These are phyloP conservation scores for Fomitopsis pinicola DNA, from an alignment of 1,284 basidiomycete genomes.

Conservation along the genomic window DNA sequence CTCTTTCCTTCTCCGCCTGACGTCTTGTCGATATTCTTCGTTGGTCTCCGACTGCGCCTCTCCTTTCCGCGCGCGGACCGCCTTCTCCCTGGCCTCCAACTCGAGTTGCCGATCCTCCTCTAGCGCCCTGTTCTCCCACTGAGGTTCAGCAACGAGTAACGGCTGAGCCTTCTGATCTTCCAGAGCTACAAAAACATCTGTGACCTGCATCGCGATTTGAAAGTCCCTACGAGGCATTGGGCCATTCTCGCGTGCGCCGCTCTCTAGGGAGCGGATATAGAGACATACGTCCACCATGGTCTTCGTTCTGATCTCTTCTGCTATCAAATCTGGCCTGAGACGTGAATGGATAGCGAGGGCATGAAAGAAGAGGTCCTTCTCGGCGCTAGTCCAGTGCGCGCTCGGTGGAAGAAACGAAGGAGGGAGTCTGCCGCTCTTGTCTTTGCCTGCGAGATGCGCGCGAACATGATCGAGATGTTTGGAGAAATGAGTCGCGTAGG, in stretches of 20 bases:
- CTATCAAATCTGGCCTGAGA: slow-evolving; percentile 67
- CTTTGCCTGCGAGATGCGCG: slow-evolving; percentile 17
- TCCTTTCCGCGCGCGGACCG: slow-evolving; percentile 17
- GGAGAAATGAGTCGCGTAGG: slow-evolving; percentile 17
- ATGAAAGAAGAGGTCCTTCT: slow-evolving; percentile 72
- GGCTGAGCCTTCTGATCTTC: slow-evolving; percentile 55
- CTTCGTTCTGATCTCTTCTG: slow-evolving; percentile 59
- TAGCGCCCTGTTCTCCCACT: slow-evolving; percentile 9
- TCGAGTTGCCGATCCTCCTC: slow-evolving; percentile 22
- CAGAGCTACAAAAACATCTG: slow-evolving; percentile 49
- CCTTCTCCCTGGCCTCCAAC: slow-evolving; percentile 8
- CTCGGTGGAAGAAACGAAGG: slow-evolving; percentile 43
- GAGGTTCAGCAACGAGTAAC: slow-evolving; percentile 32
- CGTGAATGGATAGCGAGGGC: slow-evolving; percentile 60
- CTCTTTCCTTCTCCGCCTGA: slow-evolving; percentile 19
- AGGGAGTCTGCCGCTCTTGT: slow-evolving; percentile 8
- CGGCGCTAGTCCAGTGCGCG: slow-evolving; percentile 58
- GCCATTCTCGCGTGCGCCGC: slow-evolving; percentile 14
- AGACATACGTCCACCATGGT: slow-evolving; percentile 53
- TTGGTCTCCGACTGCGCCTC: slow-evolving; percentile 10
- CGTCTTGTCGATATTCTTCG: slow-evolving; percentile 24
- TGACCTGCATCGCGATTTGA: slow-evolving; percentile 51
- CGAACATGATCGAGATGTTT: slow-evolving; percentile 18
- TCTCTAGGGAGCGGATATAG: slow-evolving; percentile 52
- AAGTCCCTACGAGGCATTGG: slow-evolving; percentile 14